Base-by-base conservation (phyloP, 73 alveolate genomes). In the Urostyla sp. region DNA sequence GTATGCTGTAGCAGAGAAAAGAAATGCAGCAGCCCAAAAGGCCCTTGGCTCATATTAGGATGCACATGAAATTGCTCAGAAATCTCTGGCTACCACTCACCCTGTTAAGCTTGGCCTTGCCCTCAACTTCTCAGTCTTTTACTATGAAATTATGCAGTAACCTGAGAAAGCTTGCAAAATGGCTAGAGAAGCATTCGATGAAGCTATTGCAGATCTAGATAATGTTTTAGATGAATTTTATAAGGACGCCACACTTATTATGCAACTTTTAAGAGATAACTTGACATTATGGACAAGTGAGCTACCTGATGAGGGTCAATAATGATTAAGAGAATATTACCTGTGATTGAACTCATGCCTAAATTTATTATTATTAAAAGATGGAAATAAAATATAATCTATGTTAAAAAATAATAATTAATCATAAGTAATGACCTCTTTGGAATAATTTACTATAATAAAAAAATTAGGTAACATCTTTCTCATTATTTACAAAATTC, bases 241-340 rank as follows among this genome's bases (percentile, higher is more conserved):
- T 87, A 95, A 94, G 74, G 99, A 95, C 67, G 88, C 98, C 38
- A 84, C 98, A 24, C 69, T 93, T 37, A 94, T 95, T 24, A 79
- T 94, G 89, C 93, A 95, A 52, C 87, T 94, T 66, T 50, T 84
- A 38, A 87, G 96, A 75, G 99, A 95, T 63, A 95, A 95, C 88
- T 72, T 92, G 53, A 77, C 96, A 30, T 74, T 92, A 28, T 92
- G 98, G 98, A 90, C 89, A 53, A 57, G 89, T 43, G 95, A 82
- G 49, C 81, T 88, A 50, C 87, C 88, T 20, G 89, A 88, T 36
- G 87, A 88, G 32, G 90, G 57, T 59, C 57, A 20, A 59, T 32
- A 59, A 59, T 59, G 77, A 59, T n/a, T n/a, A n/a, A n/a, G n/a
- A n/a, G n/a, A n/a, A n/a, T 15, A 11, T 40, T 40, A 40, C 52